Evolutionary conservation across 2,329 filamentous ascomycete genomes (phyloP), one percentile per base, ranked within the genome.

Genomic region (Waltergamsia citrina): DNA sequence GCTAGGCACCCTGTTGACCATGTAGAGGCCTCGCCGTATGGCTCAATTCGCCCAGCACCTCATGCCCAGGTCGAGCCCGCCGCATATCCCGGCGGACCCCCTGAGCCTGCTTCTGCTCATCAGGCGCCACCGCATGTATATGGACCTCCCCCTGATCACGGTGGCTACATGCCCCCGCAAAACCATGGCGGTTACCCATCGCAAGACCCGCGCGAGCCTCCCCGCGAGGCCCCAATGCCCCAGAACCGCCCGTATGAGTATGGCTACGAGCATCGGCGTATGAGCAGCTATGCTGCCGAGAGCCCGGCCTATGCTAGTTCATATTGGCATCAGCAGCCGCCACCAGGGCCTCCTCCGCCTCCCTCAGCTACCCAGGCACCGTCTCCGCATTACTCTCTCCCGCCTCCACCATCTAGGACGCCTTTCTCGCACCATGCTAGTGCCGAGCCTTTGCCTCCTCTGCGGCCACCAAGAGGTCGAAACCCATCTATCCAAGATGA

Each of bases 381-480:
- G 25, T 35, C 40, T 33, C 42, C 38, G n/a, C 36, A 32, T 22
- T 44, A 41, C 12, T 38, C 36, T 28, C 35, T 31, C 7, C 29
- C 22, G 7, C 35, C 36, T 34, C 30, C 33, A 12, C 35, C 51
- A 10, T 39, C 54, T 3, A 49, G 57, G 18, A 51, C 56, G 11
- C 53, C 57, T 2, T 60, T 58, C 35, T 53, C 54, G 21, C 55
- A 56, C 20, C 49, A 51, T 22, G 48, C 45, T 11, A 56, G 43
- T 36, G 47, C 55, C 9, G 56, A 60, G 25, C 56, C 56, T 17
- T 43, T 62, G 16, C 59, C 59, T 5, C 57, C 59, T 6, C 44
- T 62, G 24, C 49, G 59, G 25, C 59, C 59, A n/a, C 49, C 58
- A 11, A 49, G 59, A 25, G 45, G 47, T 21, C 55, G 55, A 15